phyloP scores from a whole-genome alignment of 106 monocot genomes.

The Triglochin maritima region DNA sequence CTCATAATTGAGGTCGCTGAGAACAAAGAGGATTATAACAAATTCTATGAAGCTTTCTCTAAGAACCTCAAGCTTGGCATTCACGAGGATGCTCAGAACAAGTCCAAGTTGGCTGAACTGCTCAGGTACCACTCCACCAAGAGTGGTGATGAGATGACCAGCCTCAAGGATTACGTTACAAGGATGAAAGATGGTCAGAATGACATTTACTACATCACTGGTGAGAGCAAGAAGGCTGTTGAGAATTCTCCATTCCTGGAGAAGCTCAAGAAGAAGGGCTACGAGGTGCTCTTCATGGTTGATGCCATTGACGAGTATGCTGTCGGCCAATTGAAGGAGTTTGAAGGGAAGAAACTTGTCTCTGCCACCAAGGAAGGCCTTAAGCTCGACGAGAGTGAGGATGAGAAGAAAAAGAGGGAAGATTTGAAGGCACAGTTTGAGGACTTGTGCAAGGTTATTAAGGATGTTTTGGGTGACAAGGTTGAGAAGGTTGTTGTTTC shows the following conservation, averaged over 20 bases:
- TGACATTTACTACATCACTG: constrained; percentile 36
- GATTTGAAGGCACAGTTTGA: constrained; percentile 21
- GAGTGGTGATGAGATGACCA: constrained; percentile 19
- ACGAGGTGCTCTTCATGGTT: constrained; percentile 29
- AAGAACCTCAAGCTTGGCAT: constrained; percentile 30
- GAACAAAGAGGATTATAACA: constrained; percentile 34
- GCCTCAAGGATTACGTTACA: constrained; percentile 23
- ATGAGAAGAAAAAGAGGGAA: constrained; percentile 29
- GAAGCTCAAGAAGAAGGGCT: constrained; percentile 31
- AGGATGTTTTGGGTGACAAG: constrained; percentile 29
- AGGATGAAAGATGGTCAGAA: constrained; percentile 29
- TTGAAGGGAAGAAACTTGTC: constrained; percentile 28
- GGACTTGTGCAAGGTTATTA: constrained; percentile 30
- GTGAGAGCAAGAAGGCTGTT: constrained; percentile 35
- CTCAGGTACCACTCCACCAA: constrained; percentile 21
- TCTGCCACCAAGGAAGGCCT: constrained; percentile 32
- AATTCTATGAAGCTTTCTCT: constrained; percentile 24
- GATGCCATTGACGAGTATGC: constrained; percentile 36
- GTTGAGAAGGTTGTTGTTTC: constrained; percentile 24
- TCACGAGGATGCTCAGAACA: constrained; percentile 21
- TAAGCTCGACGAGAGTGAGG: constrained; percentile 26
- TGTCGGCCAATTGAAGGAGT: constrained; percentile 21
- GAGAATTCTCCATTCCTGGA: constrained; percentile 35
- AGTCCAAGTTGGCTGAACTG: constrained; percentile 11
- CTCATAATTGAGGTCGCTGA: constrained; percentile 30